Percentiles rank a stretch among this genome's conserved stretches.
Conservation (phyloP, 1,139 yeast species). For the Pneumocystis carinii region DNA sequence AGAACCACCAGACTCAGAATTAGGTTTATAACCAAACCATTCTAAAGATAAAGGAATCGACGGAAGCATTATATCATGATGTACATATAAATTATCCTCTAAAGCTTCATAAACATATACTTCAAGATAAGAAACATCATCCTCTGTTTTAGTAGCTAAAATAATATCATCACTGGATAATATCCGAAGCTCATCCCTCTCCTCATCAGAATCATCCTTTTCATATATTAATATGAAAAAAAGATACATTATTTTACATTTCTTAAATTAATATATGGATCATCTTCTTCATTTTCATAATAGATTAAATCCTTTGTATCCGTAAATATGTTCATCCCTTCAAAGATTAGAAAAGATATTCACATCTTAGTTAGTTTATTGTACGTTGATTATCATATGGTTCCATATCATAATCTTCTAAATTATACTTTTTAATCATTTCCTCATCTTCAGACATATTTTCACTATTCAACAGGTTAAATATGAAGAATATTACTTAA, state of each 20-base stretch:
- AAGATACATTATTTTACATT: conserved; percentile 28
- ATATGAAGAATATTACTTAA: not conserved
- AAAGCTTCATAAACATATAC: conserved; percentile 81
- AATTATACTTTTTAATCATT: conserved; percentile 51
- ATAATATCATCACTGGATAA: conserved; percentile 82
- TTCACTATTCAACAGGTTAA: not conserved
- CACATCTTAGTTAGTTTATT: not conserved
- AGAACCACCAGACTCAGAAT: conserved; percentile 21
- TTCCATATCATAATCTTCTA: conserved; percentile 75
- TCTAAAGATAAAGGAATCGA: conserved; percentile 94
- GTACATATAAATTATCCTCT: conserved; percentile 65
- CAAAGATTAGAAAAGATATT: not conserved
- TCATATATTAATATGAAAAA: conserved; percentile 21
- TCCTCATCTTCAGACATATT: conserved; percentile 16
- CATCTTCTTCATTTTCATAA: conserved; percentile 47
- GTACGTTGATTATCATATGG: conserved; percentile 54
- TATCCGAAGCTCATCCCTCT: conserved; percentile 69
- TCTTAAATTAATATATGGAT: conserved; percentile 58
- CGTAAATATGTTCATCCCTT: conserved; percentile 24
- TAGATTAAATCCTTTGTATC: conserved; percentile 34
- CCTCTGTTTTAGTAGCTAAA: conserved; percentile 89
- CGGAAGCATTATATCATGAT: conserved; percentile 93
- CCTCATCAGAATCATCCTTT: conserved; percentile 36
- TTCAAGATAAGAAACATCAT: conserved; percentile 80
- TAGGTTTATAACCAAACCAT: conserved; percentile 61